A percentile compares a stretch with the other conserved stretches of the same genome.
Evolutionary conservation across 768 basidiomycete genomes (phyloP).

Genomic region (Multifurca ochricompacta): DNA sequence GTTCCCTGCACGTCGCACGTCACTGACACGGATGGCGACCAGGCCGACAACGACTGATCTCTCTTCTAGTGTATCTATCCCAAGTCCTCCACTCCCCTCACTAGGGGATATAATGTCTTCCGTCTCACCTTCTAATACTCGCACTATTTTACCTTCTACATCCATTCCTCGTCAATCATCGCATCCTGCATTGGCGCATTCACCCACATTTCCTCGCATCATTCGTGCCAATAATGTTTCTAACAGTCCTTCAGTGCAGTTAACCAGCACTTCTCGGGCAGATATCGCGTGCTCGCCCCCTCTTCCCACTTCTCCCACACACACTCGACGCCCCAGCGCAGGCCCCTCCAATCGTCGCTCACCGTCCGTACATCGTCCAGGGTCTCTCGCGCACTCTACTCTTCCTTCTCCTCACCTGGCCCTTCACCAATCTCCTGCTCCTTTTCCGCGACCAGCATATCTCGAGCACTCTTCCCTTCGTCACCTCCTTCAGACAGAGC

Average conservation of each 20-base stretch:
- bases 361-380: slow-evolving; percentile 13
- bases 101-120: slow-evolving; percentile 51
- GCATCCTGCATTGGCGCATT: slow-evolving; percentile 38
- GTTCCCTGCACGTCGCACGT: too few relatives aligned
- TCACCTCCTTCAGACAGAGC: slow-evolving; percentile 54
- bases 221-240: slow-evolving; percentile 48
- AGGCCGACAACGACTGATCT: slow-evolving; percentile 50
- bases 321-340: slow-evolving; percentile 41
- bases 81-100: slow-evolving; percentile 43
- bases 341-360: slow-evolving; percentile 19
- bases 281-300: slow-evolving; percentile 40
- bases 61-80: slow-evolving; percentile 62
- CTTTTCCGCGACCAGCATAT: slow-evolving; percentile 64
- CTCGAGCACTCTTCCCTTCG: slow-evolving; percentile 71
- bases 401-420: slow-evolving; percentile 26
- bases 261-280: slow-evolving; percentile 22
- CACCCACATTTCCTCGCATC: slow-evolving; percentile 56
- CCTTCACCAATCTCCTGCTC: slow-evolving; percentile 27
- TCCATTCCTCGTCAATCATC: slow-evolving; percentile 38
- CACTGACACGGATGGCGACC: slow-evolving; percentile 1
- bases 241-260: slow-evolving; percentile 21
- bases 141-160: slow-evolving; percentile 30
- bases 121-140: slow-evolving; percentile 49
- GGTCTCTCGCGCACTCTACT: slow-evolving; percentile 26
- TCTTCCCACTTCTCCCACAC: slow-evolving; percentile 37